These are phyloP conservation scores for Phytomonas francai DNA, from an alignment of 208 protist species.

Conservation along the genomic window DNA sequence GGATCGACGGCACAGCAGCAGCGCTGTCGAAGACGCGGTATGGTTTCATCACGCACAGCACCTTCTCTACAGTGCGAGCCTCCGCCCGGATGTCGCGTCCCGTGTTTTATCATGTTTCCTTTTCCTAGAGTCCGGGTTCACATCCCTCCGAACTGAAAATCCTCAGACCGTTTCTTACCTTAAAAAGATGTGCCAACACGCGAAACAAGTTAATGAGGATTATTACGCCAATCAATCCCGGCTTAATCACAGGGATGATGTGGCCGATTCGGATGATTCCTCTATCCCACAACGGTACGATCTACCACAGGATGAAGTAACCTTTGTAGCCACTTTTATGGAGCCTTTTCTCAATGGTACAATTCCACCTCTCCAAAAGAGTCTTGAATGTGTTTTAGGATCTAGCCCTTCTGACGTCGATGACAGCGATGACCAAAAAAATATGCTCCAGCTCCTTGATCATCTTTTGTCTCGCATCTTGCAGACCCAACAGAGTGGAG, in stretches of 20 bases:
- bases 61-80: neutral
- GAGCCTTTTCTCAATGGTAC: slow-evolving; percentile 1
- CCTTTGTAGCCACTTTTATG: slow-evolving; percentile 29
- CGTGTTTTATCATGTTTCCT: slow-evolving; percentile 7
- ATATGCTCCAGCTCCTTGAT: neutral
- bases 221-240: neutral
- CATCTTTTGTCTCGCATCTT: neutral
- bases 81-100: neutral
- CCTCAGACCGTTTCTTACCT: neutral
- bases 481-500: neutral
- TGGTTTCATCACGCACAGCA: neutral
- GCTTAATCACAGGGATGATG: neutral
- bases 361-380: neutral
- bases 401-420: neutral
- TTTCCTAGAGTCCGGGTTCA: slow-evolving; percentile 2
- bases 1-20: neutral
- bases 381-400: neutral
- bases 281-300: neutral
- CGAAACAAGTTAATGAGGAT: slow-evolving; percentile 3
- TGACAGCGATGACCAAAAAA: neutral
- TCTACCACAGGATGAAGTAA: slow-evolving; percentile 27
- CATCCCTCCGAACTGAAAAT: slow-evolving; percentile 1
- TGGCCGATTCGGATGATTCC: neutral
- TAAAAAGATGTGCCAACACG: slow-evolving; percentile 2
- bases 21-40: neutral